A percentile compares a stretch with the other conserved stretches of the same genome.
These are phyloP conservation scores for Salvia splendens DNA, from an alignment of 257 asterid genomes.

Conservation along the genomic window DNA sequence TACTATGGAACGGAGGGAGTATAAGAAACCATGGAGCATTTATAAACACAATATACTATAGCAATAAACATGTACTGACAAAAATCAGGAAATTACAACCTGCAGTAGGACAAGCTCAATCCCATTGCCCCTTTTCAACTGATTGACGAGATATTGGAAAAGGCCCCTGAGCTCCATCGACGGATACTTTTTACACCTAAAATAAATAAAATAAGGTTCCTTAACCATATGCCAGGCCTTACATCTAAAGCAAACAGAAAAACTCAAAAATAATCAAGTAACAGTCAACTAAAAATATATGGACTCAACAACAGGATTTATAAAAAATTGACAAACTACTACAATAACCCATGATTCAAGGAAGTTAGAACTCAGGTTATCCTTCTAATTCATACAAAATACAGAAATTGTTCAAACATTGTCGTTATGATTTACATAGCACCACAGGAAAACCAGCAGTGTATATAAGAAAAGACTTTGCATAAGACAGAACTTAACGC, in stretches of 20 bases:
- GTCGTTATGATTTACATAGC: slow-evolving; percentile 4
- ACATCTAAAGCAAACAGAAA: slow-evolving; percentile 30
- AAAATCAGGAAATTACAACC: slow-evolving; percentile 44
- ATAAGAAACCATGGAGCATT: slow-evolving; percentile 53
- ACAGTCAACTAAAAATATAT: slow-evolving; percentile 3
- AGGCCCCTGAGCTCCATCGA: slow-evolving; percentile 99
- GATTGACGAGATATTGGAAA: slow-evolving; percentile 96
- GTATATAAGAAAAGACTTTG: background rate
- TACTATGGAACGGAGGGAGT: too few species aligned
- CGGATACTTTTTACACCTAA: slow-evolving; percentile 97
- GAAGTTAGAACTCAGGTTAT: background rate
- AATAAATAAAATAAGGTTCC: slow-evolving; percentile 29
- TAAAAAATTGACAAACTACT: background rate
- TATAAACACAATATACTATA: slow-evolving; percentile 23
- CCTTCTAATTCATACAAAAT: slow-evolving; percentile 2
- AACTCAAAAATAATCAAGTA: slow-evolving; percentile 24
- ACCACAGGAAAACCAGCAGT: background rate
- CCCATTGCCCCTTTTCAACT: slow-evolving; percentile 94
- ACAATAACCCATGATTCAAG: slow-evolving; percentile 9
- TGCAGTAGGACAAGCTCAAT: slow-evolving; percentile 95
- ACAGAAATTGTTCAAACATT: background rate
- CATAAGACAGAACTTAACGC: background rate
- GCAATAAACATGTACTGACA: slow-evolving; percentile 21
- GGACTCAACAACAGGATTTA: slow-evolving; percentile 4
- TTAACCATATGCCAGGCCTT: slow-evolving; percentile 25